These are phyloP conservation scores for Gaultheria prostrata DNA, from an alignment of 148 eudicot species.

Conservation along the genomic window DNA sequence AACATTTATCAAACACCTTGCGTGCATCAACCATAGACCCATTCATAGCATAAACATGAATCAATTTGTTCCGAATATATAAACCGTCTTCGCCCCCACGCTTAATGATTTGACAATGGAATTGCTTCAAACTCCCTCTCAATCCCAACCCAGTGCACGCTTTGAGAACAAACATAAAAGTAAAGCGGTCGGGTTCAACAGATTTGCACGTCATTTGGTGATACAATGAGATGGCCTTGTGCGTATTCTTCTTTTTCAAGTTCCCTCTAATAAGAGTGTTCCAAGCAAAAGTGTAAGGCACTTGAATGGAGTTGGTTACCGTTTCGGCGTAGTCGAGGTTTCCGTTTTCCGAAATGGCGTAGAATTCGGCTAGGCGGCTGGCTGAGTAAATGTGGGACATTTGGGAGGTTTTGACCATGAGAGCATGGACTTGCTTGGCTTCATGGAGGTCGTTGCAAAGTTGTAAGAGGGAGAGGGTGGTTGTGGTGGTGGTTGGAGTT, in stretches of 20 bases:
- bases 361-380: conserved; percentile 19
- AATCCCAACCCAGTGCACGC: conserved; percentile 12
- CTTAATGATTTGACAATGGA: conserved; percentile 21
- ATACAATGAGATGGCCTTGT: conserved; percentile 13
- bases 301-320: conserved; percentile 14
- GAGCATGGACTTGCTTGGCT: conserved; percentile 23
- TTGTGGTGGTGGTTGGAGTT: neutral
- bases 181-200: conserved; percentile 14
- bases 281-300: conserved; percentile 18
- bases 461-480: conserved; percentile 7
- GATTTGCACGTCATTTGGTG: conserved; percentile 15
- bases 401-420: conserved; percentile 22
- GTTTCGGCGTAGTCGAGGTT: conserved; percentile 16
- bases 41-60: conserved; percentile 8
- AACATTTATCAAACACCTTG: conserved; percentile 21
- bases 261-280: conserved; percentile 21
- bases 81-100: neutral
- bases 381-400: conserved; percentile 9
- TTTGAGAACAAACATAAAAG: conserved; percentile 21
- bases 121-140: conserved; percentile 6
- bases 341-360: conserved; percentile 8
- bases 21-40: conserved; percentile 21
- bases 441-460: conserved; percentile 15
- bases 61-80: conserved; percentile 18
- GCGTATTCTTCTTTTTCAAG: conserved; percentile 13